Conservation (phyloP, 805 yeast genomes). For the Zygotorulaspora chibaensis region DNA sequence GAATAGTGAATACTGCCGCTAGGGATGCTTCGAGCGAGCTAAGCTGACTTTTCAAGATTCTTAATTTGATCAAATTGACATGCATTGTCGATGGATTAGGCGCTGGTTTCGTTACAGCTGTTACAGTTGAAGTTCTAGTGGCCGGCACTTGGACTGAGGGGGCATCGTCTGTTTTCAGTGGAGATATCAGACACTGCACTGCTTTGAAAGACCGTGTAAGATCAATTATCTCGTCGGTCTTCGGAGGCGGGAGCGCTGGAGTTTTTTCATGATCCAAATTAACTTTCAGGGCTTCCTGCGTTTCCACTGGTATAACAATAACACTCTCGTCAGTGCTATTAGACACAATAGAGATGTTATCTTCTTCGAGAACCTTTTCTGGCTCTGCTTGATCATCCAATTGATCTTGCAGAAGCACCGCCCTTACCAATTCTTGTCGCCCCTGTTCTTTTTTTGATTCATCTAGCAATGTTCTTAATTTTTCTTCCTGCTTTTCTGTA, state of each 20-base stretch:
- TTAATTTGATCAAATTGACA: not conserved
- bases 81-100: not conserved
- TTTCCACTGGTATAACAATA: constrained; percentile 11
- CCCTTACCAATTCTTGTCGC: not conserved
- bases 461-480: not conserved
- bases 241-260: constrained; percentile 5
- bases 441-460: not conserved
- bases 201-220: constrained; percentile 32
- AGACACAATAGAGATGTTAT: constrained; percentile 10
- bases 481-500: not conserved
- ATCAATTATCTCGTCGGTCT: constrained; percentile 19
- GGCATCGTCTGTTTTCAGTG: constrained; percentile 17
- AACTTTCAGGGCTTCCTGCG: not conserved
- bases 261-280: constrained; percentile 2
- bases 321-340: constrained; percentile 15
- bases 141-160: constrained; percentile 30
- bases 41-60: not conserved
- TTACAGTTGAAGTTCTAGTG: constrained; percentile 16
- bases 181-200: constrained; percentile 29
- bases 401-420: not conserved
- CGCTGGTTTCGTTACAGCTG: not conserved
- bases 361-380: not conserved
- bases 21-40: not conserved
- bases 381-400: not conserved
- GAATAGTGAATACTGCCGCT: constrained; percentile 1